Conservation (phyloP, 768 basidiomycete species). For the Lentinula sp. region DNA sequence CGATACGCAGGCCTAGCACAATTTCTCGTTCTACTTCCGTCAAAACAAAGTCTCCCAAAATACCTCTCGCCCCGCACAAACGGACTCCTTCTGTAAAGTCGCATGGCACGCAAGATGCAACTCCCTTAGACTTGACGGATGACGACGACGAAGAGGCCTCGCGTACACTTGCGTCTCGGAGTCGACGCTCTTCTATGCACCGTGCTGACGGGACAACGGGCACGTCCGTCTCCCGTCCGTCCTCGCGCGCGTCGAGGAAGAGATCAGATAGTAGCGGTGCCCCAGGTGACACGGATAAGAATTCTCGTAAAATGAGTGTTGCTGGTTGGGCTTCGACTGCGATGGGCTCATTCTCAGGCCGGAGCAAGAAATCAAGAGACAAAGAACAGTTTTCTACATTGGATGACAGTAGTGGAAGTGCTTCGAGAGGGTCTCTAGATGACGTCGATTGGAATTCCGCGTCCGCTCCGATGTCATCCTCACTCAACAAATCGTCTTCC, state of each 20-base stretch:
- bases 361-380: conserved; percentile 54
- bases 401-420: conserved; percentile 37
- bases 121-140: conserved; percentile 23
- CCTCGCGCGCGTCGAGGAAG: conserved; percentile 58
- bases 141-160: conserved; percentile 19
- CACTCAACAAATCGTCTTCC: conserved; percentile 18
- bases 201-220: conserved; percentile 38
- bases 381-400: conserved; percentile 52
- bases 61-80: not conserved
- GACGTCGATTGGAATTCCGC: conserved; percentile 15
- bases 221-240: conserved; percentile 39
- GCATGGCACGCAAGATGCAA: not conserved
- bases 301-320: conserved; percentile 39
- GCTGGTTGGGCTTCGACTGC: conserved; percentile 67
- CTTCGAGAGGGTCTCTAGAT: conserved; percentile 20
- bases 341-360: conserved; percentile 53
- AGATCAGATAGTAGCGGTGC: conserved; percentile 54
- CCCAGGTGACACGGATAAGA: conserved; percentile 25
- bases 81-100: not conserved
- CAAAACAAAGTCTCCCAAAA: not conserved
- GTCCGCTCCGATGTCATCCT: conserved; percentile 21
- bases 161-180: conserved; percentile 12
- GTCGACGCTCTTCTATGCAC: conserved; percentile 21
- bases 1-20: not conserved
- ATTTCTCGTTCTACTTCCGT: not conserved